Conservation (phyloP, 176 grass and related monocot genomes). For the Typha latifolia region DNA sequence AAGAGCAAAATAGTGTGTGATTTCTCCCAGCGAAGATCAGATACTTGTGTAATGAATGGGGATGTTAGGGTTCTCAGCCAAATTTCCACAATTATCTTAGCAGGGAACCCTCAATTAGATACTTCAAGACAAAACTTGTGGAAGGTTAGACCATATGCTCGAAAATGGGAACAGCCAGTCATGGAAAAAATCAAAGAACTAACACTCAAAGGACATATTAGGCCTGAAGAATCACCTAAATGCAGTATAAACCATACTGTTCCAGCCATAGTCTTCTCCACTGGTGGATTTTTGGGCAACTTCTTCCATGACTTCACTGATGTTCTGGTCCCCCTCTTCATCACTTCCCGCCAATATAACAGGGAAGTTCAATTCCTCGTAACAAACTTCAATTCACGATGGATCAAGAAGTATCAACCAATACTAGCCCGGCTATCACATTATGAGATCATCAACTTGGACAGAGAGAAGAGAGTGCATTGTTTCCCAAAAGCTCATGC, state of each 20-base stretch:
- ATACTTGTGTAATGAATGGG: constrained; percentile 6
- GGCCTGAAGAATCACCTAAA: constrained; percentile 5
- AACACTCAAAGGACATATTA: not conserved
- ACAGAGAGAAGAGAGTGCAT: constrained; percentile 2
- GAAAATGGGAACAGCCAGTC: constrained; percentile 5
- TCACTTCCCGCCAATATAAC: constrained; percentile 15
- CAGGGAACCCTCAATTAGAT: not conserved
- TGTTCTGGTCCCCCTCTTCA: constrained; percentile 20
- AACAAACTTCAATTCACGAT: constrained; percentile 5
- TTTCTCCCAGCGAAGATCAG: constrained; percentile 5
- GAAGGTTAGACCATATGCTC: not conserved
- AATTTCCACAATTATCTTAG: not conserved
- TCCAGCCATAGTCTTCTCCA: constrained; percentile 20
- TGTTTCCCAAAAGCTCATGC: constrained; percentile 16
- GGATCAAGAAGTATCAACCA: constrained; percentile 11
- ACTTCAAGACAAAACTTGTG: not conserved
- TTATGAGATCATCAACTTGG: constrained; percentile 17
- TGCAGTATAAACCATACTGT: constrained; percentile 18
- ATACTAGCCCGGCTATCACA: constrained; percentile 11
- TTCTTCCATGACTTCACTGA: constrained; percentile 27
- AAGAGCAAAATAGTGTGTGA: constrained; percentile 3
- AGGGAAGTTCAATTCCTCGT: constrained; percentile 22
- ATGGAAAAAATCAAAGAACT: constrained; percentile 6
- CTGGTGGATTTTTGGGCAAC: constrained; percentile 16
- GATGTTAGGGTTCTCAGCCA: constrained; percentile 1